Conservation (phyloP, 805 yeast genomes). For the Cyberlindnera galapagoensis region DNA sequence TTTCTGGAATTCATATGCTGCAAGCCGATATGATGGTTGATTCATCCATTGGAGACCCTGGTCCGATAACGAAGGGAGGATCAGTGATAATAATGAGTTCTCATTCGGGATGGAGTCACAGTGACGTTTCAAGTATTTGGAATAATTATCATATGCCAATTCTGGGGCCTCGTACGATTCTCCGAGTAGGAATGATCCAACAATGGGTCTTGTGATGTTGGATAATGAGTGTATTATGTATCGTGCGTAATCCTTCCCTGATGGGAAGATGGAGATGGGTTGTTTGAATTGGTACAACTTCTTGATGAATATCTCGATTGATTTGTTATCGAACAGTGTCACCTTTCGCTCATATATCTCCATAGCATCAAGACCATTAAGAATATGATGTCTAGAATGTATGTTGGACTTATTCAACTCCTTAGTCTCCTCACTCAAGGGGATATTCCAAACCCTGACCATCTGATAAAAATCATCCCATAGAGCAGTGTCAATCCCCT, state of each 20-base stretch:
- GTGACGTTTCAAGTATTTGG: constrained; percentile 11
- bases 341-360: too few species aligned
- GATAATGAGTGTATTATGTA: constrained; percentile 15
- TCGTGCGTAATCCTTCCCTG: constrained; percentile 18
- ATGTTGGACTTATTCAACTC: too few species aligned
- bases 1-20: constrained; percentile 48
- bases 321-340: constrained; percentile 12
- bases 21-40: constrained; percentile 51
- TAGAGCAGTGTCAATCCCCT: constrained; percentile 1
- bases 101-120: constrained; percentile 25
- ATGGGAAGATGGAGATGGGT: constrained; percentile 4
- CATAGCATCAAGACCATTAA: neutral
- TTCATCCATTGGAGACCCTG: constrained; percentile 39
- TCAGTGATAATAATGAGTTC: constrained; percentile 34
- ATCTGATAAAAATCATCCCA: constrained; percentile 11
- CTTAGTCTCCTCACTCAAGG: too few species aligned
- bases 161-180: constrained; percentile 30
- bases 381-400: too few species aligned
- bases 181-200: constrained; percentile 19
- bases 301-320: constrained; percentile 9
- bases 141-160: constrained; percentile 25
- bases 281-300: constrained; percentile 9
- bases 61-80: constrained; percentile 38
- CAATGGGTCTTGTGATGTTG: constrained; percentile 11
- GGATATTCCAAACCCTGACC: too few species aligned